Evolutionary conservation across 768 basidiomycete species (phyloP), one percentile per base, ranked within the genome.

Genomic region (Tricholoma hemisulphureum): DNA sequence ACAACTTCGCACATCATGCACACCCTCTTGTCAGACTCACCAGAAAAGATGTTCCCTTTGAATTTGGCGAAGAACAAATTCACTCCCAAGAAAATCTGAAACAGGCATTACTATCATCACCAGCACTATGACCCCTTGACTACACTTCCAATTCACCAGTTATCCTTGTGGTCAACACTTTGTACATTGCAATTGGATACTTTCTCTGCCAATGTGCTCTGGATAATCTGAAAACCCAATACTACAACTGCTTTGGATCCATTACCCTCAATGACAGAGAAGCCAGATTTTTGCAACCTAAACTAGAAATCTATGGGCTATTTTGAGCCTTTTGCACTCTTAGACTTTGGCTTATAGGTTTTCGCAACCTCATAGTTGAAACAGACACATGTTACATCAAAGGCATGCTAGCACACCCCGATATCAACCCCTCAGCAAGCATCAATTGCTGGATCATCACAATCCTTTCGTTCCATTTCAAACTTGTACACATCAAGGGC

Each of bases 391-490:
- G n/a, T n/a, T n/a, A n/a, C n/a, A n/a, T n/a, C n/a, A n/a, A n/a
- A n/a, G n/a, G n/a, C n/a, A n/a, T n/a, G n/a, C n/a, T n/a, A n/a
- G n/a, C n/a, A n/a, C n/a, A n/a, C n/a, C n/a, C n/a, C n/a, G n/a
- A n/a, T n/a, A n/a, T 53, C 11, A 20, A 53, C 11, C 24, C 26
- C n/a, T 21, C 23, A 11, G 50, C 10, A 23, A 16, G 18, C 28
- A 28, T 51, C 23, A 51, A 51, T 16, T 11, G 24, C n/a, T 48
- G 55, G 48, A 56, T 48, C 14, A 20, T 23, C 14, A 6, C 43
- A 18, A 35, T 56, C 16, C 31, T 56, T 11, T 49, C 23, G 48
- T 48, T 56, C 31, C 55, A 48, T 16, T 50, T 56, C 32, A 34
- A 8, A 8, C 32, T 34, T 10, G 32, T 34, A n/a, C n/a, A n/a